Conservation (phyloP, 495 filamentous ascomycete genomes). For the Trichoderma reesei region DNA sequence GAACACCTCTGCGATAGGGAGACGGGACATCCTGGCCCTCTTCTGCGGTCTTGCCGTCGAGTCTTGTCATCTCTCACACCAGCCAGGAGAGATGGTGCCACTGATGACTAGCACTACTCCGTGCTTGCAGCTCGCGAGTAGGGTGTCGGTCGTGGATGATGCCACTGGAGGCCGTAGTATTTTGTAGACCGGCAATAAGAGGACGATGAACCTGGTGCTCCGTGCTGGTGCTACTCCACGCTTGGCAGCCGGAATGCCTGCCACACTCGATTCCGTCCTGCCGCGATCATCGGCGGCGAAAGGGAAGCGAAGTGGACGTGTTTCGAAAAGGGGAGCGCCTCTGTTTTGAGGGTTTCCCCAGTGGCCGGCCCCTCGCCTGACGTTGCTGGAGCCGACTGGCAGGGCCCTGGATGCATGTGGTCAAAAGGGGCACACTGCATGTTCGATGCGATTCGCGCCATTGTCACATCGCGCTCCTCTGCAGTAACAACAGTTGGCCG, state of each 20-base stretch:
- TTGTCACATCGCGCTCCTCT: neutral
- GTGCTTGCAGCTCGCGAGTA: neutral
- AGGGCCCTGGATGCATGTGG: neutral
- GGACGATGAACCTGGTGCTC: neutral
- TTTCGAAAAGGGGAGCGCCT: neutral
- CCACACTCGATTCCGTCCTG: neutral
- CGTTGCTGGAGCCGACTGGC: neutral
- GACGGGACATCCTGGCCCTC: neutral
- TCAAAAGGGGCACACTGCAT: constrained; percentile 2
- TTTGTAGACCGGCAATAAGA: neutral
- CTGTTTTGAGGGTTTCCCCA: neutral
- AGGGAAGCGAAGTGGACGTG: neutral
- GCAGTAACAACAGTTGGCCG: neutral
- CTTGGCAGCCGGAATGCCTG: neutral
- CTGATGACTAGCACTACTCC: neutral
- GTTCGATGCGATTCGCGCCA: neutral
- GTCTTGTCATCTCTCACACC: neutral
- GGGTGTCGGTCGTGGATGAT: neutral
- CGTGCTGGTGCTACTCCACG: neutral
- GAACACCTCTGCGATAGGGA: neutral
- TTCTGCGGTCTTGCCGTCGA: neutral
- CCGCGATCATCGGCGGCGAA: constrained; percentile 8
- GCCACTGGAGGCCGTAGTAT: neutral
- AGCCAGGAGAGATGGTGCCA: neutral
- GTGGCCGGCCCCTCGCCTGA: neutral